Evolutionary conservation across 768 basidiomycete genomes (phyloP).

Genomic region (Holtermanniella nyarrowii): DNA sequence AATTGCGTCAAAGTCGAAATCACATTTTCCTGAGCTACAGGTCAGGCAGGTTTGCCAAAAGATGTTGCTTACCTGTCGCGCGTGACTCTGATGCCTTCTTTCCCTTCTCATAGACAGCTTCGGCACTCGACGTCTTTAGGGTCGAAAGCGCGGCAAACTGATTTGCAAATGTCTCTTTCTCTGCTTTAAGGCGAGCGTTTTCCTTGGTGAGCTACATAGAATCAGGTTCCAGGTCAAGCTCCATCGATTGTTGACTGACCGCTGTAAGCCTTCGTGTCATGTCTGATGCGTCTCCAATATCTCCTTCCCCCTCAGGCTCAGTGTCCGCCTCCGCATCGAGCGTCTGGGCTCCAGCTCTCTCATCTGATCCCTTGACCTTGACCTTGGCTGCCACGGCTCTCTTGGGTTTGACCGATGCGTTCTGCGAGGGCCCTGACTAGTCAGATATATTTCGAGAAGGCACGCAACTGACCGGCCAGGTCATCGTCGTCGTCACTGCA

Average conservation of each 20-base stretch:
- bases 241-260: conserved; percentile 6
- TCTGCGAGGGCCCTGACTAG: not conserved
- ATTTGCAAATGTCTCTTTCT: conserved; percentile 29
- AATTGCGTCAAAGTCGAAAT: conserved; percentile 23
- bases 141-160: conserved; percentile 42
- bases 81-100: not conserved
- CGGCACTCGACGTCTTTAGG: conserved; percentile 63
- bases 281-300: not conserved
- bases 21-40: conserved; percentile 34
- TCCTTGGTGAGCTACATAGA: conserved; percentile 16
- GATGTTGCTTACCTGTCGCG: not conserved
- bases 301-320: not conserved
- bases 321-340: not conserved
- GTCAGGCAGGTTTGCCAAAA: not conserved
- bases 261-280: conserved; percentile 6
- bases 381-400: not conserved
- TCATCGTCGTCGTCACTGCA: not conserved
- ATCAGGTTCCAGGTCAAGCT: not conserved
- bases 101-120: not conserved
- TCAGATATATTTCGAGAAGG: not conserved
- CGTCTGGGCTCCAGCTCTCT: not conserved
- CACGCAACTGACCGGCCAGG: not conserved
- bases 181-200: conserved; percentile 18
- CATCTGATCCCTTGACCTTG: not conserved
- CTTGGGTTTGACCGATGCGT: not conserved